Evolutionary conservation across 345 rosid genomes (phyloP), one percentile per base, ranked within the genome.

Genomic region (Moricandia arvensis): DNA sequence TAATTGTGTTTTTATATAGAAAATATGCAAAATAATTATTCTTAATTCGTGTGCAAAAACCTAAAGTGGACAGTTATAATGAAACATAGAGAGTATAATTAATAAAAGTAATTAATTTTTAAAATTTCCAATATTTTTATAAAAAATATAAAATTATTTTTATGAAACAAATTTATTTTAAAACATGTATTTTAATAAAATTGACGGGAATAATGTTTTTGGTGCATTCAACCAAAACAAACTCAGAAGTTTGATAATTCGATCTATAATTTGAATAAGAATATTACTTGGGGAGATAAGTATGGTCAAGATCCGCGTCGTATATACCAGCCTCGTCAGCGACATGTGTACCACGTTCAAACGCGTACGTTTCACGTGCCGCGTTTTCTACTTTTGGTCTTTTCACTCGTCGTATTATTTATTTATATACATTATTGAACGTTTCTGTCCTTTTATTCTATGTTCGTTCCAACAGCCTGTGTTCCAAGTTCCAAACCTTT

Each of bases 361-460:
- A 60, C 75, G 49, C 68, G 68, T 60, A 60, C 13, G 67, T 18
- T 59, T 66, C 60, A 71, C 60, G 34, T 71, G 59, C 29, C 68
- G 51, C 41, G 75, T 45, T 18, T 6, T 45, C 47, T 15, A 41
- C 18, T 60, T 71, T 7, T 30, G 67, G 66, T 24, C 66, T 71
- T 59, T 29, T 21, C 38, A 29, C 43, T 10, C 74, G 58, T 59
- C 30, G 55, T 21, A 21, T 21, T 21, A 13, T 55, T 69, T 17
- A 4, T 62, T 35, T 17, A 35, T 18, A 17, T 37, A 34, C 10
- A 33, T 57, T 18, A n/a, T 41, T 59, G 6, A 67, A 17, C 71
- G 59, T 49, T 17, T 63, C 3, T 29, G 18, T 16, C 12, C 2
- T 49, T 15, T 67, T 49, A 6, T 17, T 66, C 15, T 10, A 49